phyloP scores from a whole-genome alignment of 805 yeast species.

The Clavispora asparagi region DNA sequence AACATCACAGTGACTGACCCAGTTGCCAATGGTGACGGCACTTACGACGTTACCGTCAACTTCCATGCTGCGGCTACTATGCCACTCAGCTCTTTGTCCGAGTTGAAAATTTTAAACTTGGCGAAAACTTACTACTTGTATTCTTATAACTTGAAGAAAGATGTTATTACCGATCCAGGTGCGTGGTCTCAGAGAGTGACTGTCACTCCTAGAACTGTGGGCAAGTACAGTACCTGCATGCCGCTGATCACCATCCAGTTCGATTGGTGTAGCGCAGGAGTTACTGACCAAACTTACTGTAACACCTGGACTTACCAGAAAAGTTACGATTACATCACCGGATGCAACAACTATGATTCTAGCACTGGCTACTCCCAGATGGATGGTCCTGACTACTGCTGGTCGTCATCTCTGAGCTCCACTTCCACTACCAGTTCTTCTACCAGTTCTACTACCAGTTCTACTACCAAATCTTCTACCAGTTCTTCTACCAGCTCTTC shows the following conservation, averaged over 20 bases:
- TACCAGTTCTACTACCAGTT: background rate
- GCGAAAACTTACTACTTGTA: background rate
- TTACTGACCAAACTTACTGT: background rate
- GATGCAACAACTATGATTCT: background rate
- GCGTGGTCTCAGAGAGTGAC: background rate
- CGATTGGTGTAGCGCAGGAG: background rate
- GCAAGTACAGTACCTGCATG: background rate
- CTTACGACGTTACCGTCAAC: background rate
- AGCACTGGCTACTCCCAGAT: background rate
- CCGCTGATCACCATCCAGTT: background rate
- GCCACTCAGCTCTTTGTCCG: background rate
- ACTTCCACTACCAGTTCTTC: background rate
- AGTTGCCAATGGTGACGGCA: background rate
- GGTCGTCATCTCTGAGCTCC: background rate
- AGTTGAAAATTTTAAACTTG: background rate
- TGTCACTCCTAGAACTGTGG: background rate
- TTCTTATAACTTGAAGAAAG: background rate
- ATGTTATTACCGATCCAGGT: background rate
- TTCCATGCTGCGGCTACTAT: background rate
- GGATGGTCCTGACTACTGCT: constrained; percentile 1
- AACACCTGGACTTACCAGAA: background rate
- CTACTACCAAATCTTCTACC: too few relatives aligned
- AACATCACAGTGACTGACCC: background rate
- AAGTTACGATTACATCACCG: background rate
- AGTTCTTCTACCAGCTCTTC: too few relatives aligned